Conservation (phyloP, 441 rosid species). For the Cnidoscolus chayamansa region DNA sequence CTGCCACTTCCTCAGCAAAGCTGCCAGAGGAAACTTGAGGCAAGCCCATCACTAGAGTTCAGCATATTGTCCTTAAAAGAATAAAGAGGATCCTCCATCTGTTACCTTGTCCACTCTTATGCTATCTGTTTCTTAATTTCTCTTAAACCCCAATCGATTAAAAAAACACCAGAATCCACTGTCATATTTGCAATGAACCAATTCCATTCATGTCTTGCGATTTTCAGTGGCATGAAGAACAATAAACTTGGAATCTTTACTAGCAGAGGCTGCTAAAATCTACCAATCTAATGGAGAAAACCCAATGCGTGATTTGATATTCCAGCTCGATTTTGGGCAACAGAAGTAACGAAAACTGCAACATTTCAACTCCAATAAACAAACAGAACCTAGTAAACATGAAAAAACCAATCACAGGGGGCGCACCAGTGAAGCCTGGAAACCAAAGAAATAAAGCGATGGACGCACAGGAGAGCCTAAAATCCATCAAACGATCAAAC, state of each 20-base stretch:
- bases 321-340: conserved; percentile 20
- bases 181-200: conserved; percentile 7
- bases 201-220: conserved; percentile 12
- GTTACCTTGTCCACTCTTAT: conserved; percentile 7
- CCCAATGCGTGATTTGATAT: conserved; percentile 6
- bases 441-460: conserved; percentile 9
- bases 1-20: conserved; percentile 47
- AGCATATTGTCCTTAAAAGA: conserved; percentile 14
- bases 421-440: conserved; percentile 28
- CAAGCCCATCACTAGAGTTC: conserved; percentile 39
- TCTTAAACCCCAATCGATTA: conserved; percentile 12
- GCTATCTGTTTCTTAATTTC: conserved; percentile 11
- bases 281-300: conserved; percentile 19
- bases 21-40: conserved; percentile 44
- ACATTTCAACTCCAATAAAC: conserved; percentile 19
- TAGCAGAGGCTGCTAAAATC: conserved; percentile 2
- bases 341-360: neutral
- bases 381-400: conserved; percentile 11
- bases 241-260: conserved; percentile 4
- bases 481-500: conserved; percentile 23
- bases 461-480: conserved; percentile 15
- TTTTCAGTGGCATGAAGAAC: neutral
- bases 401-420: neutral
- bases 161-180: conserved; percentile 16
- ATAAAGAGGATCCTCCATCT: conserved; percentile 2